Base-by-base conservation (phyloP, 306 rosid genomes). In the Elaeagnus macrophylla region DNA sequence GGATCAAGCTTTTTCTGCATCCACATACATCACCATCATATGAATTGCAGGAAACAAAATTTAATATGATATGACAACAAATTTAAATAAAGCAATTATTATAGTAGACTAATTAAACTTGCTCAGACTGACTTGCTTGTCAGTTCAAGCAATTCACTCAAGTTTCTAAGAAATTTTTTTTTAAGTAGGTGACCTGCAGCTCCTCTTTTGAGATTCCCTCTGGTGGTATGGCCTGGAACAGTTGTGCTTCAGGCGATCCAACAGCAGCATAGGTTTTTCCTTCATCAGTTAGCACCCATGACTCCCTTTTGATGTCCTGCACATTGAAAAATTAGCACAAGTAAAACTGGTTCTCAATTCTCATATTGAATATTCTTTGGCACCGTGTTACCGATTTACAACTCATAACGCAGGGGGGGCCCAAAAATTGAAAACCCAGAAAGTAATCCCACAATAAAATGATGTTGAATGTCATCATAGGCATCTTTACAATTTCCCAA, bases 161-260 rank as follows among this genome's bases (percentile, higher is more conserved):
- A 57, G 36, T n/a, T 42, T 50, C 50, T 48, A 12, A 56, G n/a
- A 15, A 50, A 10, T 5, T 47, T 19, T 32, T 12, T 20, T 37
- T 7, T 44, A 35, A 39, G 1, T 0, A 7, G 20, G 42, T 45
- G 35, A 89, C 93, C 89, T 86, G 82, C 66, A 86, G 71, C 16
- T 91, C 95, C 39, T 84, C 95, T 67, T 62, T 86, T 0, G 87
- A 43, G 72, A 82, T 91, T 39, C 96, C 97, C 78, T 80, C 87
- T 0, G 76, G 81, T 19, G 96, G 96, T 43, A 91, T 80, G 14
- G 82, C 89, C 16, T 64, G 63, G 53, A 91, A 74, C 3, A 91
- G 83, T 17, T 78, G 86, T n/a, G 75, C 56, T 77, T 91, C 96
- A 0, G 95, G 97, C 56, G 97, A 80, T 47, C 95, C 97, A 0